phyloP scores from a whole-genome alignment of 148 eudicot genomes.

The Talinum fruticosum region DNA sequence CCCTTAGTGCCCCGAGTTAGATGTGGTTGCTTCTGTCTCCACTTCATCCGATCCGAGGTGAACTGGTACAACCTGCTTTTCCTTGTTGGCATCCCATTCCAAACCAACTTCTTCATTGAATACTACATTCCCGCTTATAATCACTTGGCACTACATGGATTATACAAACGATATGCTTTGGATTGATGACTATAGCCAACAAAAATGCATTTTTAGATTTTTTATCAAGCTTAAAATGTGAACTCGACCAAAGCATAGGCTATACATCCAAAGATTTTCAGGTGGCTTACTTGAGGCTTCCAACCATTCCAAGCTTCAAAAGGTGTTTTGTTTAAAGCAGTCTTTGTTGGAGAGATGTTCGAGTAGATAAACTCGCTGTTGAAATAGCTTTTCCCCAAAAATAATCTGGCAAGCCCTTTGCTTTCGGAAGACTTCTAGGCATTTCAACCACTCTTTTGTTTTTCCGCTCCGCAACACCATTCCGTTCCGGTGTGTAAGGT shows the following conservation, averaged over 20 bases:
- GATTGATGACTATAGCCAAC: constrained; percentile 3
- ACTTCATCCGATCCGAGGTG: not conserved
- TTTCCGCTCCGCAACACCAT: not conserved
- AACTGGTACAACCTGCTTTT: too few relatives aligned
- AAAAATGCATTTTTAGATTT: not conserved
- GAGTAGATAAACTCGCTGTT: not conserved
- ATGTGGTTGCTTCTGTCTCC: not conserved
- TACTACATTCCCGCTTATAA: constrained; percentile 2
- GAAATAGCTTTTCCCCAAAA: constrained; percentile 10
- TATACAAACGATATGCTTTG: not conserved
- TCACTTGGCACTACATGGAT: constrained; percentile 4
- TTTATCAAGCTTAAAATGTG: not conserved
- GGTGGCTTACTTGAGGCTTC: not conserved
- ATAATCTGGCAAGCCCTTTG: not conserved
- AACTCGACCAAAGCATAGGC: not conserved
- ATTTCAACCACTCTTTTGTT: constrained; percentile 5
- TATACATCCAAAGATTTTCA: too few relatives aligned
- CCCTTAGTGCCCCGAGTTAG: not conserved
- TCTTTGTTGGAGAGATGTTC: constrained; percentile 7
- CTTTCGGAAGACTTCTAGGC: constrained; percentile 15
- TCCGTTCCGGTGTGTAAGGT: not conserved
- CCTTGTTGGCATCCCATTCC: not conserved
- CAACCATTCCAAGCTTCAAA: not conserved
- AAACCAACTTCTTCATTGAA: not conserved
- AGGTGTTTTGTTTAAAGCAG: not conserved